phyloP scores from a whole-genome alignment of 352 stramenopile genomes.

The Globisporangium uncinulatum region DNA sequence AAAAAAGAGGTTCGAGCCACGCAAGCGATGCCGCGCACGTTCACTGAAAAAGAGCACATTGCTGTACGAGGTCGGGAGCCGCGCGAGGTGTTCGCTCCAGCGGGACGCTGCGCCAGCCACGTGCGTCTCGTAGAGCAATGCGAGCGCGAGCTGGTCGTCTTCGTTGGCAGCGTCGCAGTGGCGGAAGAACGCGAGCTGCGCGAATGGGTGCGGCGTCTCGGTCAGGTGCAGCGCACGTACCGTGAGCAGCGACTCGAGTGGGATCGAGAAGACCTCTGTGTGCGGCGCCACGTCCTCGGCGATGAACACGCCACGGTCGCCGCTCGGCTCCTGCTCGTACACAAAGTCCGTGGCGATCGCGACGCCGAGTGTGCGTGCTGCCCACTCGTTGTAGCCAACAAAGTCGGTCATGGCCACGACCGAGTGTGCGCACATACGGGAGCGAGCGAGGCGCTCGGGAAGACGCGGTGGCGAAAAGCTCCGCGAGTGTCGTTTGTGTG shows the following conservation, averaged over 20 bases:
- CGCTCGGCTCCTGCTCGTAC: constrained; percentile 55
- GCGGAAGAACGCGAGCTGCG: constrained; percentile 43
- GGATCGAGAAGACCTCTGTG: constrained; percentile 61
- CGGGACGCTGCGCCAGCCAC: constrained; percentile 32
- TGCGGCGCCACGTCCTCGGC: constrained; percentile 74
- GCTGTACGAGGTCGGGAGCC: constrained; percentile 55
- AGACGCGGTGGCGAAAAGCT: constrained; percentile 10
- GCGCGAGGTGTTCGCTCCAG: constrained; percentile 60
- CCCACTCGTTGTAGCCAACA: constrained; percentile 82
- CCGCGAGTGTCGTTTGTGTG: not conserved
- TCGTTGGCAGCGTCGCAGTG: constrained; percentile 34
- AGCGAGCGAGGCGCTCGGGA: not conserved
- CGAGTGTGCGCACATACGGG: too few species aligned
- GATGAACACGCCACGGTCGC: constrained; percentile 74
- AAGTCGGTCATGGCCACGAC: constrained; percentile 18
- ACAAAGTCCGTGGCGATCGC: constrained; percentile 73
- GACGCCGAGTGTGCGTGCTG: constrained; percentile 39
- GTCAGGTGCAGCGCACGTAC: constrained; percentile 32
- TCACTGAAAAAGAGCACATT: constrained; percentile 64
- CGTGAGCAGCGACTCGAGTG: constrained; percentile 45
- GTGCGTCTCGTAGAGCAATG: constrained; percentile 70
- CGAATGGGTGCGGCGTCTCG: constrained; percentile 24
- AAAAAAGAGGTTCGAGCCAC: constrained; percentile 60
- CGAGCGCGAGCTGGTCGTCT: constrained; percentile 61
- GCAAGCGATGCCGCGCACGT: constrained; percentile 29